Base-by-base conservation (phyloP, 2,329 filamentous ascomycete species). In the Aspergillus fructus region DNA sequence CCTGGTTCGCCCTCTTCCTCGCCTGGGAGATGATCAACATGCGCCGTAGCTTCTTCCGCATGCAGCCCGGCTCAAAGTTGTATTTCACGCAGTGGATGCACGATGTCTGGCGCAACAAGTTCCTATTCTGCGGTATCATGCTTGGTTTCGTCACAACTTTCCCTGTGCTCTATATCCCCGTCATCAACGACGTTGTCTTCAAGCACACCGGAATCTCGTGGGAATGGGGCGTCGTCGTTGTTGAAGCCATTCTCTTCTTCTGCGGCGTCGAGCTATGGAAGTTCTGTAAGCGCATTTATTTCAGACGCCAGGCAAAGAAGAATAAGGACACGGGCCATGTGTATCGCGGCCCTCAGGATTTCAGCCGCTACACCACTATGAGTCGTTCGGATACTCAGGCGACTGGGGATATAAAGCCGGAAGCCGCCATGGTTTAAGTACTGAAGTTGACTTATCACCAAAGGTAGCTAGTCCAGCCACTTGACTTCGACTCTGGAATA, bases 11-110 rank as follows among this genome's bases (percentile, higher is more conserved):
- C 0, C 81, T 91, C 17, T 89, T 91, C 77, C 79, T 90, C 5
- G 89, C 89, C 0, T 92, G 89, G 89, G 88, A 92, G 71, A 88
- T 90, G 82, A 81, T 90, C 59, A 82, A 89, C 66, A 83, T 88
- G 75, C 85, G 89, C 21, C 84, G 87, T 43, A 87, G 84, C 7
- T 89, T 92, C 78, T 91, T 92, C 82, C 81, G 83, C 65, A 89
- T 91, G 85, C 83, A 89, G 66, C 85, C 87, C 0, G 78, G 78
- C 15, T 83, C 81, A 23, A 85, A 82, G 66, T 76, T 75, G 56
- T 84, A 85, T 68, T 80, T 87, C 56, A 86, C 84, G 0, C 84
- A 89, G 66, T 90, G 87, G 86, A 80, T 85, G 66, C 65, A 80
- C 57, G 86, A 89, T 64, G 79, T 90, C 49, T 89, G 87, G 87